Evolutionary conservation across 164 flowering plant species (phyloP), one percentile per base, ranked within the genome.

Genomic region (Macadamia tetraphylla): DNA sequence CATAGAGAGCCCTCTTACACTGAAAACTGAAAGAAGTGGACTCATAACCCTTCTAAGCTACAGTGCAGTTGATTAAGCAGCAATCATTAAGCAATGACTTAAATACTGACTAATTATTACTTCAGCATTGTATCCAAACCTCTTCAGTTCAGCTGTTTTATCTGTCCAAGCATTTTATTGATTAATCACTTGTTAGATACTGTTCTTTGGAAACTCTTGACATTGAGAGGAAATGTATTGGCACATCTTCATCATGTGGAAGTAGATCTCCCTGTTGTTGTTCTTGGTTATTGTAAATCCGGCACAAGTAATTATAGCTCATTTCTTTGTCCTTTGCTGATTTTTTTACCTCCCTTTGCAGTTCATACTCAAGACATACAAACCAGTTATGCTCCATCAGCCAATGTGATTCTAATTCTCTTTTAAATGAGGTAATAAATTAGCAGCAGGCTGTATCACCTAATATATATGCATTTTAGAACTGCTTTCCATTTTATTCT

Each of bases 331-430:
- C 51, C 64, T 71, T 14, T 69, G 14, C 29, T 67, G 60, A 69
- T 65, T 52, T 51, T 67, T 35, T 71, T 48, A 43, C 73, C 29
- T 72, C 13, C 55, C 64, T 66, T 63, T 70, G 67, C 92, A 91
- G 97, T 80, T 78, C 87, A 69, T 90, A 89, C 74, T 92, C 99
- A 75, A 81, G 79, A 35, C 89, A 95, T 1, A 92, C 98, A 60
- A 89, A 92, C 76, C 91, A 90, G 74, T 78, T 95, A 62, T 95
- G 99, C 77, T 95, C 99, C 64, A 95, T 95, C 70, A 95, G 93
- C 81, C 93, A 87, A 61, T 95, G 99, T 74, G 83, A 92, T 77
- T 79, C 97, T 29, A 78, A 87, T 66, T 95, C 98, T 78, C 96
- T 95, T 68, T 69, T 88, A 68, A 95, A 86, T 80, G 97, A 95